Evolutionary conservation across 139 green algal genomes (phyloP).

Genomic region (Protoeuglena noctilucae): DNA sequence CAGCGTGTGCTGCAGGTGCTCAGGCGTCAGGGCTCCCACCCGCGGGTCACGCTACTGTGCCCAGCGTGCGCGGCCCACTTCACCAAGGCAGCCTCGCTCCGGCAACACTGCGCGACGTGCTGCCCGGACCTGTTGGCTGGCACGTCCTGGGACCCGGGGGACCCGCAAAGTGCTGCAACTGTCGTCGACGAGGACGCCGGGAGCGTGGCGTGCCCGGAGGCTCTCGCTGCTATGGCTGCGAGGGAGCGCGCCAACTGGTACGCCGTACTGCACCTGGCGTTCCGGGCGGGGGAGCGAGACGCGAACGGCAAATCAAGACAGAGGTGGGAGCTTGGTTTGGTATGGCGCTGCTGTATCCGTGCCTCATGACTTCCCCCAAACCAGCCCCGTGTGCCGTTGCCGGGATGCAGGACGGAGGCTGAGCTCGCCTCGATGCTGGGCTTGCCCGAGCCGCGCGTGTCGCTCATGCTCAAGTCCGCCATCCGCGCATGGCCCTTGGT

Average conservation of each 20-base stretch:
- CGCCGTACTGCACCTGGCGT: background rate
- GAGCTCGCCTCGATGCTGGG: background rate
- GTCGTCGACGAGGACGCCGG: background rate
- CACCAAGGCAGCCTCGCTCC: no score
- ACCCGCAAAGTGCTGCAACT: background rate
- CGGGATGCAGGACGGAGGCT: background rate
- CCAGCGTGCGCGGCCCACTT: no score
- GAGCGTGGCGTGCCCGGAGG: background rate
- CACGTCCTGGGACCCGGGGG: background rate
- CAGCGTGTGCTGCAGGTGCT: no score
- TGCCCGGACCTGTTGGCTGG: background rate
- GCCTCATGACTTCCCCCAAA: no score
- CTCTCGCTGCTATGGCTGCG: background rate
- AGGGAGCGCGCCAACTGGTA: background rate
- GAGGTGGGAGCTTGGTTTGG: no score
- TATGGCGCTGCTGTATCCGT: no score
- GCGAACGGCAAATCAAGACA: no score
- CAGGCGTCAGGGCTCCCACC: no score
- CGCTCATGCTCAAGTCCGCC: background rate
- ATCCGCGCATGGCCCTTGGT: background rate
- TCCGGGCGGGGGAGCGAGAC: background rate
- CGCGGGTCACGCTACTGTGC: no score
- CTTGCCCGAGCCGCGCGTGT: background rate
- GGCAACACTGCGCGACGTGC: background rate
- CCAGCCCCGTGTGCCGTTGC: background rate